Evolutionary conservation across 2,329 filamentous ascomycete genomes (phyloP).

Genomic region (Camillea tinctor): DNA sequence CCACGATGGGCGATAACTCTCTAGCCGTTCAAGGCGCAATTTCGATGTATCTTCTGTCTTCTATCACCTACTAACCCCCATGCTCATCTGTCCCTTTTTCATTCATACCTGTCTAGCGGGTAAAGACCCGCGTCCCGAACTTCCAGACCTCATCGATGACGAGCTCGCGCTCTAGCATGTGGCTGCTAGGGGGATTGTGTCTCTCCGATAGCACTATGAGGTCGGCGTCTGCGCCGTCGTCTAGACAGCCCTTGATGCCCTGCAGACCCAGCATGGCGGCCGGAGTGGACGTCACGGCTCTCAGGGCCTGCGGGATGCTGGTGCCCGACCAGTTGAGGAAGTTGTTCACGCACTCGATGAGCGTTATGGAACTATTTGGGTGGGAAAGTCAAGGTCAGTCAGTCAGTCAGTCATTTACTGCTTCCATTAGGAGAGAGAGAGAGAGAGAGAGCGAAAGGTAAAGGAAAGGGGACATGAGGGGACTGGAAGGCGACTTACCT

Average conservation of each 20-base stretch:
- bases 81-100: too few relatives aligned
- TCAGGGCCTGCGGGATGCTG: slow-evolving; percentile 65
- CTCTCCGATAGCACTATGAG: slow-evolving; percentile 66
- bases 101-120: slow-evolving; percentile 7
- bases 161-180: slow-evolving; percentile 55
- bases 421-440: background rate
- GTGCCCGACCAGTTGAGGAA: slow-evolving; percentile 74
- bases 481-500: slow-evolving; percentile 54
- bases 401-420: background rate
- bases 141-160: slow-evolving; percentile 78
- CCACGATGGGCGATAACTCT: too few relatives aligned
- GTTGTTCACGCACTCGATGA: slow-evolving; percentile 82
- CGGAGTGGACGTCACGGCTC: slow-evolving; percentile 73
- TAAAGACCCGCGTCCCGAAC: slow-evolving; percentile 60
- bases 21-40: too few relatives aligned
- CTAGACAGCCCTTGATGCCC: slow-evolving; percentile 63
- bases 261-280: slow-evolving; percentile 72
- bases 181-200: slow-evolving; percentile 26
- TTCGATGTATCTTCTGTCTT: too few relatives aligned
- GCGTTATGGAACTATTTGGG: slow-evolving; percentile 59
- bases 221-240: slow-evolving; percentile 65
- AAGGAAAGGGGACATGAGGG: too few relatives aligned
- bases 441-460: too few relatives aligned
- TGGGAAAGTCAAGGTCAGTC: background rate
- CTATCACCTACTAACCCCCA: too few relatives aligned